Evolutionary conservation across 2,329 filamentous ascomycete genomes (phyloP).

Genomic region (Aspergillus udagawae): DNA sequence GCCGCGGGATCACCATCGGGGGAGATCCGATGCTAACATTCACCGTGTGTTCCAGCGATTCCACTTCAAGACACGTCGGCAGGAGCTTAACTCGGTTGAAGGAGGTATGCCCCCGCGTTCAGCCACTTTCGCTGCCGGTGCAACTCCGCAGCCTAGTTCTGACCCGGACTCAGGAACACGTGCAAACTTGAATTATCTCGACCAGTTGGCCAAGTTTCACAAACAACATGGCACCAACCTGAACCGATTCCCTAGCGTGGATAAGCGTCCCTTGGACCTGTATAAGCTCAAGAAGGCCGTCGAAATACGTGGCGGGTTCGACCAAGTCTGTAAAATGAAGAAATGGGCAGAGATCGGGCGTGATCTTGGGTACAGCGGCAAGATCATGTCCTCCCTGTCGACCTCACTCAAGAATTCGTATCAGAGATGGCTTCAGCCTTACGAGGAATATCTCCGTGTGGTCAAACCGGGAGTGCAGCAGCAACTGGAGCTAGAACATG

Average conservation of each 20-base stretch:
- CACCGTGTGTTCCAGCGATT: conserved; percentile 63
- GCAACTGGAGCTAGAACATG: conserved; percentile 87
- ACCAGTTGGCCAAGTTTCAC: conserved; percentile 93
- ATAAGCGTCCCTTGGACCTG: conserved; percentile 93
- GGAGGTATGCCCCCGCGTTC: conserved; percentile 62
- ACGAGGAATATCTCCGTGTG: conserved; percentile 86
- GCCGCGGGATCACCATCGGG: background rate
- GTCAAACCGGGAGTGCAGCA: conserved; percentile 97
- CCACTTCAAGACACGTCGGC: conserved; percentile 92
- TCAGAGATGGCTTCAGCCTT: conserved; percentile 92
- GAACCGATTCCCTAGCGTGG: conserved; percentile 90
- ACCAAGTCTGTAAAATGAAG: conserved; percentile 93
- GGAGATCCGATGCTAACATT: conserved; percentile 23
- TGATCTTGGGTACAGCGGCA: conserved; percentile 94
- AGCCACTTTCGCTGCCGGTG: conserved; percentile 26
- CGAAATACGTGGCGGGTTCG: conserved; percentile 89
- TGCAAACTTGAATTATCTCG: conserved; percentile 92
- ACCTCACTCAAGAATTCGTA: conserved; percentile 98
- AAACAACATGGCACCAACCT: conserved; percentile 93
- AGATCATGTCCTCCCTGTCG: conserved; percentile 98
- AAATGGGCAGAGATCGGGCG: conserved; percentile 99
- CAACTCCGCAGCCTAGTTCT: conserved; percentile 32
- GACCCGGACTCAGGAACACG: conserved; percentile 66
- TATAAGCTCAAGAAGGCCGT: conserved; percentile 97
- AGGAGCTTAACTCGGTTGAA: conserved; percentile 97